A percentile compares a stretch with the other conserved stretches of the same genome.
Evolutionary conservation across 108 stramenopile genomes (phyloP).

Genomic region (Schizochytrium sp.): DNA sequence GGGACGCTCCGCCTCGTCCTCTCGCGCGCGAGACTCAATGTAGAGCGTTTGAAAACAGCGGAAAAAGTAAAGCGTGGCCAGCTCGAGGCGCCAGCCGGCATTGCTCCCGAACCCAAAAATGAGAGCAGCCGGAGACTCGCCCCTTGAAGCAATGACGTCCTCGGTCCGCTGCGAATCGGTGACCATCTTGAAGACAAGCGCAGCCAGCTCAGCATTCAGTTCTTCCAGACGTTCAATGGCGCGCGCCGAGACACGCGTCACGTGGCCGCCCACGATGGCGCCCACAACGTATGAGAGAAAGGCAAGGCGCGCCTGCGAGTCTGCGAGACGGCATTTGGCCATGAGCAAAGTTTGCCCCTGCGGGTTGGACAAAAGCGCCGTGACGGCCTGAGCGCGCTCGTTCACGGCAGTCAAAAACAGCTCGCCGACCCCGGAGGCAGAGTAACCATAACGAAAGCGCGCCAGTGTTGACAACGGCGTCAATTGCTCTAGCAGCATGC

Average conservation of each 20-base stretch:
- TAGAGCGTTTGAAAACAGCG: background rate
- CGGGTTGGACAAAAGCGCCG: background rate
- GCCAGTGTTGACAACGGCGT: background rate
- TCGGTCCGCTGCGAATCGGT: slow-evolving; percentile 15
- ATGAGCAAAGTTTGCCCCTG: background rate
- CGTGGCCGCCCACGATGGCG: slow-evolving; percentile 9
- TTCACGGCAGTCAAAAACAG: background rate
- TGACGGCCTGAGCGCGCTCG: background rate
- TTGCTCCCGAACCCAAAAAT: slow-evolving; percentile 15
- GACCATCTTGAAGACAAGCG: background rate
- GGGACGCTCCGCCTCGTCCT: background rate
- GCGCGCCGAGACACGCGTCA: slow-evolving; percentile 2
- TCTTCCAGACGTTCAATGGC: slow-evolving; percentile 2
- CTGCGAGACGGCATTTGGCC: background rate
- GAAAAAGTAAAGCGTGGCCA: slow-evolving; percentile 12
- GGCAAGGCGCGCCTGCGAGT: background rate
- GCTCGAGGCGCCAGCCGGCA: slow-evolving; percentile 13
- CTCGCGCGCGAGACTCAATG: background rate
- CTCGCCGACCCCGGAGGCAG: background rate
- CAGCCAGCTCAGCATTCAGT: background rate
- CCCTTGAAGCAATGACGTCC: background rate
- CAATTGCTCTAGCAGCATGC: slow-evolving; percentile 14
- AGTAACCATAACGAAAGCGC: background rate
- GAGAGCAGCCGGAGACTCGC: slow-evolving; percentile 5
- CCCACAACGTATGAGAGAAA: background rate